These are phyloP conservation scores for Gautieria morchelliformis DNA, from an alignment of 768 basidiomycete genomes.

Conservation along the genomic window DNA sequence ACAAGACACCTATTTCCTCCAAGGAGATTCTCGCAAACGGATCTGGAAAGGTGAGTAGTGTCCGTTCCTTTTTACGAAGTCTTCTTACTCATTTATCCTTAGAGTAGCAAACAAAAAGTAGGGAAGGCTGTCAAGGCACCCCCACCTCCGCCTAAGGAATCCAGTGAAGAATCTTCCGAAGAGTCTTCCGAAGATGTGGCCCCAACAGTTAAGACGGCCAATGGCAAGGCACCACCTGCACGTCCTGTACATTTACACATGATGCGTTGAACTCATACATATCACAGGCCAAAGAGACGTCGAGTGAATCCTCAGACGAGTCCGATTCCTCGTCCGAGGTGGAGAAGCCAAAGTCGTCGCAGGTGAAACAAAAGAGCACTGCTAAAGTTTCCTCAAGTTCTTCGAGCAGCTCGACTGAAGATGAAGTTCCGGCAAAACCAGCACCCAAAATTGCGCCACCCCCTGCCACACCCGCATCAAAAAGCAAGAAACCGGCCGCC, in stretches of 20 bases:
- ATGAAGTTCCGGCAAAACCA: neutral
- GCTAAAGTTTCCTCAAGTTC: neutral
- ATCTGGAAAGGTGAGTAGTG: slow-evolving; percentile 8
- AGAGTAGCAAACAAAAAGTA: slow-evolving; percentile 12
- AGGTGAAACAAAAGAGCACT: slow-evolving; percentile 21
- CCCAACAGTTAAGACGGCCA: slow-evolving; percentile 20
- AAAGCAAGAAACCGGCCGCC: slow-evolving; percentile 1
- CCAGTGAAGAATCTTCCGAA: slow-evolving; percentile 16
- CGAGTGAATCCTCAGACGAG: neutral
- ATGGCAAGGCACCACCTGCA: slow-evolving; percentile 19
- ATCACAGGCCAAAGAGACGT: slow-evolving; percentile 2
- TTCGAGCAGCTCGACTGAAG: neutral
- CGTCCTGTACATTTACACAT: neutral
- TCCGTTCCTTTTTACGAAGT: neutral
- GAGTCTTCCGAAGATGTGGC: slow-evolving; percentile 19
- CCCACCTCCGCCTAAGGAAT: slow-evolving; percentile 8
- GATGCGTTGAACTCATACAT: neutral
- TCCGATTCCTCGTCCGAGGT: slow-evolving; percentile 27
- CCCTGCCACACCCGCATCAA: neutral
- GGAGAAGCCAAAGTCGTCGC: slow-evolving; percentile 47
- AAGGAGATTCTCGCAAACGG: slow-evolving; percentile 37
- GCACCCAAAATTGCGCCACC: neutral
- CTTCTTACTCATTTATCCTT: neutral
- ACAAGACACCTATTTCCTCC: slow-evolving; percentile 22
- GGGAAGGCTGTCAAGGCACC: slow-evolving; percentile 17